Evolutionary conservation across 345 rosid genomes (phyloP), one percentile per base, ranked within the genome.

Genomic region (Noccaea bulbosa): DNA sequence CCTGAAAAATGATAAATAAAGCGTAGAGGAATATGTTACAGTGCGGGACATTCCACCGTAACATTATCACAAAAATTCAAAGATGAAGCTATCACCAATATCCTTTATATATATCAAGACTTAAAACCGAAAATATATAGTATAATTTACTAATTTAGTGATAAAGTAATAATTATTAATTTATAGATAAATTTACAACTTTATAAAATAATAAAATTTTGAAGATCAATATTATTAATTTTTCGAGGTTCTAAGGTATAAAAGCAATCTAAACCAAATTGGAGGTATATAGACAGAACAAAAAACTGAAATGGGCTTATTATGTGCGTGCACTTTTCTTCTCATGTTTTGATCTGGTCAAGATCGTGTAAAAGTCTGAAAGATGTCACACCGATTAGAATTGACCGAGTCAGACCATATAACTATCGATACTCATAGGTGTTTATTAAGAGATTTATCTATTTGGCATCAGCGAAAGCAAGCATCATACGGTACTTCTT

Each of bases 321-420:
- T 68, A 55, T 55, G 16, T 68, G 37, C 15, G 11, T 37, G 7
- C 62, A 47, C 39, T 22, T 37, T 58, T n/a, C 27, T 37, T 22
- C 32, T 47, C 57, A 24, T 22, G 48, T 14, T 10, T 66, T 22
- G 16, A 40, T 10, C 11, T 44, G 62, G 67, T 60, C 59, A 70
- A 49, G 52, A 30, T 32, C 10, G 12, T 62, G 45, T 50, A 20
- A 20, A 20, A 20, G 22, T 20, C 22, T 20, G 24, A 45, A 41
- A 11, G 11, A 68, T 68, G 44, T 60, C 40, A 50, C 10, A 47
- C 27, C 22, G 7, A 5, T 48, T 62, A 11, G 52, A 39, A 61
- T 50, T 49, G 67, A 70, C 32, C 51, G 3, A 40, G 44, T 61
- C 75, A 70, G 37, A 20, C 47, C 16, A 49, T 11, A 59, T 37